Evolutionary conservation across 202 grass and related monocot species (phyloP), one percentile per base, ranked within the genome.

Genomic region (Elaeis oleifera): DNA sequence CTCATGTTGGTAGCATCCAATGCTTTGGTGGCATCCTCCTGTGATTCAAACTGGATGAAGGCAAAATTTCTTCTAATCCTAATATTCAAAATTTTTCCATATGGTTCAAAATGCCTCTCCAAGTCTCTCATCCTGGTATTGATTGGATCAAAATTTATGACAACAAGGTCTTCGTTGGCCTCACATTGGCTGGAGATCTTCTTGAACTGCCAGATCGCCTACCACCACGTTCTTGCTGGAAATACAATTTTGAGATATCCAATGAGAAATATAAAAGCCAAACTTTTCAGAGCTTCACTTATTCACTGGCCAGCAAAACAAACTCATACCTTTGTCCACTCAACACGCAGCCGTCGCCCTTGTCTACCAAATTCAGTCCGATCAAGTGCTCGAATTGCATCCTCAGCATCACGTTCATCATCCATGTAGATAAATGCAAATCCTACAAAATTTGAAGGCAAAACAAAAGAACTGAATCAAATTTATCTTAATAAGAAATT

Each of bases 391-490:
- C 59, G 62, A 50, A 99, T 87, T 70, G 94, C 94, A 84, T 89
- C 85, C 55, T 94, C 94, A 82, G 82, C 94, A 78, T 94, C 94
- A 50, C 80, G 85, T 72, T 89, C 94, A 56, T 99, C 88, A 79
- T 99, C 88, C 94, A 99, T 99, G 81, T 99, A 99, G 48, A 99
- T 80, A 48, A 94, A 99, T 24, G 94, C 94, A 87, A 99, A 99
- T 50, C 94, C 94, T 99, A 74, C 58, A 81, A 23, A 54, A 5
- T 65, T 70, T 50, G 59, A 67, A 32, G 28, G 71, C 19, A 59
- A 44, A 53, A 64, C 61, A 50, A 19, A 24, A 23, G 14, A 55
- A 18, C 64, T 21, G 75, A 28, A 19, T 66, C 65, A 44, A 31
- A 1, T 6, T 52, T 70, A 74, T 31, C 60, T 51, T 60, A 58